A percentile compares a stretch with the other conserved stretches of the same genome.
Conservation (phyloP, 1,284 basidiomycete species). For the Meira miltonrushii region DNA sequence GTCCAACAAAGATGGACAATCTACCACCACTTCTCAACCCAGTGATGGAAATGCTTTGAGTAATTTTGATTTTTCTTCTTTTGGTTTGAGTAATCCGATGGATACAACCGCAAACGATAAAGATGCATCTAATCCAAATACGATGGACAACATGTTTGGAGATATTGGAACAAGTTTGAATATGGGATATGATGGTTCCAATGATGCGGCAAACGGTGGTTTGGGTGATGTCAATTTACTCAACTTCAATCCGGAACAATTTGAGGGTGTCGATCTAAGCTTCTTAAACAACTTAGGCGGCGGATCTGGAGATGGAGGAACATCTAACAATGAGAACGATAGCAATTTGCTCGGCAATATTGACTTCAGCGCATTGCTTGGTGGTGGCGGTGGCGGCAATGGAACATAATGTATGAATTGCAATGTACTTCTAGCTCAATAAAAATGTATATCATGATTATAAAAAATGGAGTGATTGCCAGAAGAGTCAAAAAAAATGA, state of each 20-base stretch:
- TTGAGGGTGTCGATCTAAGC: background rate
- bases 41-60: background rate
- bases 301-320: background rate
- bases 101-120: too few relatives aligned
- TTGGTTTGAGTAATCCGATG: background rate
- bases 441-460: too few relatives aligned
- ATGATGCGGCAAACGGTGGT: background rate
- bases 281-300: background rate
- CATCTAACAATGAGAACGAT: background rate
- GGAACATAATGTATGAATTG: background rate
- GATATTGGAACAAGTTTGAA: background rate
- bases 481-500: too few relatives aligned
- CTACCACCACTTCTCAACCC: background rate
- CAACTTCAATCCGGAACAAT: constrained; percentile 1
- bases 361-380: background rate
- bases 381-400: background rate
- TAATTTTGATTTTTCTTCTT: background rate
- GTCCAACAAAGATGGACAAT: background rate
- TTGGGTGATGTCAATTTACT: too few relatives aligned
- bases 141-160: too few relatives aligned
- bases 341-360: constrained; percentile 2
- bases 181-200: background rate
- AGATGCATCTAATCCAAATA: too few relatives aligned
- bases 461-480: too few relatives aligned
- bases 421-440: background rate